phyloP scores from a whole-genome alignment of 2,329 filamentous ascomycete species.

The Hymenoscyphus salicellus region DNA sequence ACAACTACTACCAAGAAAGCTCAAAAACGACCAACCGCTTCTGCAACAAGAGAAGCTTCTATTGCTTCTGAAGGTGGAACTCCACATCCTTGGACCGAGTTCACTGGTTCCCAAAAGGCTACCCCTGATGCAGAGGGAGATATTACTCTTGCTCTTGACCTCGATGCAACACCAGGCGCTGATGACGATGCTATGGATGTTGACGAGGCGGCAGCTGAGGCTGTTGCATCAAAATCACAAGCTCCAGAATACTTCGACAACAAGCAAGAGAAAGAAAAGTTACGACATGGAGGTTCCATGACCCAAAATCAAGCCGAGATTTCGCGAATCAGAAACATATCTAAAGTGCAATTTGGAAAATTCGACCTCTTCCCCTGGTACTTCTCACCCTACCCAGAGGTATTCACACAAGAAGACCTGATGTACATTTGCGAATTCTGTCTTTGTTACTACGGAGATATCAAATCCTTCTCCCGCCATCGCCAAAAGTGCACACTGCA shows the following conservation, averaged over 20 bases:
- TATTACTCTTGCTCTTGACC: conserved; percentile 28
- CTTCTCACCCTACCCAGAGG: conserved; percentile 92
- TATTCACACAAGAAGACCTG: conserved; percentile 82
- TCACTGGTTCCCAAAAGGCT: conserved; percentile 30
- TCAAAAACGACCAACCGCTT: conserved; percentile 38
- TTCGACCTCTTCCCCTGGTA: conserved; percentile 97
- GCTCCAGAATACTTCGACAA: conserved; percentile 57
- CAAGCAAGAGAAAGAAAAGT: conserved; percentile 93
- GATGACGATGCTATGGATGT: conserved; percentile 48
- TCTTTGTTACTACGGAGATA: conserved; percentile 81
- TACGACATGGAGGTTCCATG: conserved; percentile 94
- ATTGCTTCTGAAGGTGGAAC: conserved; percentile 32
- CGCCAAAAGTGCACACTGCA: conserved; percentile 84
- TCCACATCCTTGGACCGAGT: conserved; percentile 34
- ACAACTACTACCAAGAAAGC: conserved; percentile 36
- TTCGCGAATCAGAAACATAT: conserved; percentile 90
- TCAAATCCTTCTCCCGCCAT: conserved; percentile 80
- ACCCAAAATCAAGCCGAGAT: conserved; percentile 98
- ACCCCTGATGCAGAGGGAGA: conserved; percentile 32
- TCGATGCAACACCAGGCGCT: conserved; percentile 33
- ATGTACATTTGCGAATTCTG: conserved; percentile 99
- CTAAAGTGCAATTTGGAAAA: conserved; percentile 88
- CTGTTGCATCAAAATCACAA: conserved; percentile 35
- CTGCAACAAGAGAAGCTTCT: conserved; percentile 34
- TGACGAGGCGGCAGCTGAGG: conserved; percentile 47